Evolutionary conservation across 805 yeast genomes (phyloP).

Genomic region (Priceomyces fermenticarens): DNA sequence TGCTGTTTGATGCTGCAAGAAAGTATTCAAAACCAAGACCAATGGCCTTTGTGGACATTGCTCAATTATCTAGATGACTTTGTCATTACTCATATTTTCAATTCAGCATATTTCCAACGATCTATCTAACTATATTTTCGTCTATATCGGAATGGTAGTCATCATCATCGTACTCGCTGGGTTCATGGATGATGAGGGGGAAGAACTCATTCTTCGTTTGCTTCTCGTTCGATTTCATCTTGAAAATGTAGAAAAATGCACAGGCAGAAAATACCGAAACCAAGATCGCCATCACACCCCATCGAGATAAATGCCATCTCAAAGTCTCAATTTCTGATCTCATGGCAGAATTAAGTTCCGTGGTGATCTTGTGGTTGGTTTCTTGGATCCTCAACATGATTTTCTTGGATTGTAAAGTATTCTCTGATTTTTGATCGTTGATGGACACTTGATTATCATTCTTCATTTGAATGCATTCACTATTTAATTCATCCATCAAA

Average conservation of each 20-base stretch:
- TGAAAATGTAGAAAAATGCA: conserved; percentile 50
- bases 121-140: conserved; percentile 15
- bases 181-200: conserved; percentile 41
- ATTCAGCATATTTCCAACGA: no score
- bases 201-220: conserved; percentile 33
- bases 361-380: conserved; percentile 77
- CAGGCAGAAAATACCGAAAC: conserved; percentile 56
- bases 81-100: no score
- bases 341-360: conserved; percentile 76
- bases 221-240: conserved; percentile 16
- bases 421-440: conserved; percentile 82
- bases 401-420: conserved; percentile 68
- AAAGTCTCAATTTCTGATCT: conserved; percentile 83
- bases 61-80: no score
- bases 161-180: conserved; percentile 51
- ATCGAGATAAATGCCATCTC: conserved; percentile 89
- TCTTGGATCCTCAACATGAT: conserved; percentile 74
- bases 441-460: conserved; percentile 81
- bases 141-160: conserved; percentile 58
- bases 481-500: conserved; percentile 71
- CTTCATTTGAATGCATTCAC: conserved; percentile 53
- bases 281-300: conserved; percentile 77
- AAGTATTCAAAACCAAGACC: no score
- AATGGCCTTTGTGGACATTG: no score
- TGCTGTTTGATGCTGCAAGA: no score